Percentiles rank a stretch among this genome's conserved stretches.
These are phyloP conservation scores for Aspergillus quadrilineatus DNA, from an alignment of 2,329 filamentous ascomycete species.

Conservation along the genomic window DNA sequence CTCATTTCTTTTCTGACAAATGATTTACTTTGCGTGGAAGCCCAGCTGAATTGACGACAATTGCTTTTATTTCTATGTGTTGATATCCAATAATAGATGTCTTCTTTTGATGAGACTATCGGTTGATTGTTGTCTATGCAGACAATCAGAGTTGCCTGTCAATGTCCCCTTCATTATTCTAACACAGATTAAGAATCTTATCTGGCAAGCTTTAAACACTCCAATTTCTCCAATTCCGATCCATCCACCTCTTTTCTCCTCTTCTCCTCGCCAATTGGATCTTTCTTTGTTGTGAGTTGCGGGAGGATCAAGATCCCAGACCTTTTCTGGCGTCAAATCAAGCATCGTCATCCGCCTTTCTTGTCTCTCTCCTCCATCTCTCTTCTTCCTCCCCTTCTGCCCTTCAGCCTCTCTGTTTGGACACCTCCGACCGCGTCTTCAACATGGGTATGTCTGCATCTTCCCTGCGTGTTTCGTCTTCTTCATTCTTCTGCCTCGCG, in stretches of 20 bases:
- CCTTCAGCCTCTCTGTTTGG: neutral
- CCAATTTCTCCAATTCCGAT: neutral
- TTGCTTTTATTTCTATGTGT: neutral
- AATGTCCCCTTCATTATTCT: neutral
- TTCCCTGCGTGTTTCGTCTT: neutral
- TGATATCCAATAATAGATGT: neutral
- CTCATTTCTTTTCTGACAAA: no score
- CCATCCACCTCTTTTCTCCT: neutral
- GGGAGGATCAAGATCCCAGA: neutral
- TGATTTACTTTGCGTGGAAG: no score
- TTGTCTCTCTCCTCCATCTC: slow-evolving; percentile 1
- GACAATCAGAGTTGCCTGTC: neutral
- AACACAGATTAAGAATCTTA: neutral
- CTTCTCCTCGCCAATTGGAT: slow-evolving; percentile 2
- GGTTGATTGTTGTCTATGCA: neutral
- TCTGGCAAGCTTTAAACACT: neutral
- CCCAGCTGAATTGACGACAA: neutral
- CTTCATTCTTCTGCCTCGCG: neutral
- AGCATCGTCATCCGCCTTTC: slow-evolving; percentile 1
- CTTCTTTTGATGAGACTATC: no score
- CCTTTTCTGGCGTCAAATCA: slow-evolving; percentile 8
- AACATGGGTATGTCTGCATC: slow-evolving; percentile 20
- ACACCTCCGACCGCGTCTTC: slow-evolving; percentile 1
- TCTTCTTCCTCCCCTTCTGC: slow-evolving; percentile 3
- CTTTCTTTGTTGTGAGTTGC: neutral